phyloP scores from a whole-genome alignment of 2,329 filamentous ascomycete species.

The Aspergillus flavus region DNA sequence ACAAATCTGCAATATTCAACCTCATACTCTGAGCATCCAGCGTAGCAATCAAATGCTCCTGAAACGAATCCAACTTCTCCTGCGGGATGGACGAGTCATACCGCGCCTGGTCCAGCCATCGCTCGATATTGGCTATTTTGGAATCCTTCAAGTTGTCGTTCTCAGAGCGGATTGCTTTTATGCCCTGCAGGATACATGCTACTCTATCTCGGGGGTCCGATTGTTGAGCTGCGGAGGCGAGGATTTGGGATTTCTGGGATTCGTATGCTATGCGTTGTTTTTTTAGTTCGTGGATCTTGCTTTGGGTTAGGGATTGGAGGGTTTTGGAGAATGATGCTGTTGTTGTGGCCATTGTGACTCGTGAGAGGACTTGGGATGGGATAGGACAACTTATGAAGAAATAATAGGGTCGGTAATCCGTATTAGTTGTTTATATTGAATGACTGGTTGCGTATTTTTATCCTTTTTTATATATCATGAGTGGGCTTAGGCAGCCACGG shows the following conservation, averaged over 20 bases:
- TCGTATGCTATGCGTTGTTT: constrained; percentile 25
- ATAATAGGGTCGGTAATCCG: accelerated
- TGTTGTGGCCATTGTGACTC: constrained; percentile 1
- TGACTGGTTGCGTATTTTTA: neutral
- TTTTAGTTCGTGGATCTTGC: constrained; percentile 32
- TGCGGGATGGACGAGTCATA: constrained; percentile 41
- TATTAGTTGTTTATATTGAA: neutral
- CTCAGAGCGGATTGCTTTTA: constrained; percentile 19
- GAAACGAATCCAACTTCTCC: constrained; percentile 36
- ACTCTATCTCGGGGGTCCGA: constrained; percentile 9
- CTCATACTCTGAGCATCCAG: constrained; percentile 42
- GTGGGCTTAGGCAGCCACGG: neutral
- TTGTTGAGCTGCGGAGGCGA: constrained; percentile 12
- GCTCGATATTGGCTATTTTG: constrained; percentile 33
- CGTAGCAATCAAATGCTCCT: constrained; percentile 32
- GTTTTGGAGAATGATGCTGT: constrained; percentile 18
- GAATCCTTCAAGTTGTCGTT: constrained; percentile 12
- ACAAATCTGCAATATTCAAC: constrained; percentile 29
- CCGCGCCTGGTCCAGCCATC: constrained; percentile 39
- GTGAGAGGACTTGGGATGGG: neutral
- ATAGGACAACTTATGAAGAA: neutral
- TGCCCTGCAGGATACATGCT: constrained; percentile 10
- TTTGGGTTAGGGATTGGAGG: constrained; percentile 23
- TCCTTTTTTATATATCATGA: neutral
- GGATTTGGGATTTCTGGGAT: constrained; percentile 17